Evolutionary conservation across 176 grass and related monocot species (phyloP).

Genomic region (Zea luxurians): DNA sequence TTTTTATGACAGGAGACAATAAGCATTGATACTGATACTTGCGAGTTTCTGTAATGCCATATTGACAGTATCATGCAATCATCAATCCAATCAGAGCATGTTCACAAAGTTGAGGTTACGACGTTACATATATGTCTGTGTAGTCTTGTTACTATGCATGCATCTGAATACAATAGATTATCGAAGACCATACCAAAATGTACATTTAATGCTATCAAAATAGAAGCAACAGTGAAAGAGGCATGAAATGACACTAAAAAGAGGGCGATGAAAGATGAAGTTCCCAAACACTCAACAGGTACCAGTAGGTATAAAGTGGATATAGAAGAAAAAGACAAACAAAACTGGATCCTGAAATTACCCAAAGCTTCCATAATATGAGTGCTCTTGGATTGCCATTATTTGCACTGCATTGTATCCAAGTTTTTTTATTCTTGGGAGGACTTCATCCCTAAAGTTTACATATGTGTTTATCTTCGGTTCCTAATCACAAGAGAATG

Average conservation of each 20-base stretch:
- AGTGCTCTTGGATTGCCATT: slow-evolving; percentile 99
- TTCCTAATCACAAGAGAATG: slow-evolving; percentile 54
- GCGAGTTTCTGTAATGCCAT: not conserved
- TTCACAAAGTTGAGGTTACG: not conserved
- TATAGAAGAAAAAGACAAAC: not conserved
- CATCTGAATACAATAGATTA: not conserved
- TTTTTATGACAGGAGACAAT: not conserved
- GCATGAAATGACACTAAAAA: slow-evolving; percentile 24
- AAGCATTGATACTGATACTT: not conserved
- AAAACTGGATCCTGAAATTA: slow-evolving; percentile 38
- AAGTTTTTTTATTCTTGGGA: slow-evolving; percentile 95
- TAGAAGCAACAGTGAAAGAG: slow-evolving; percentile 3
- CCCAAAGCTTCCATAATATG: slow-evolving; percentile 98
- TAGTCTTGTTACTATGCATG: not conserved
- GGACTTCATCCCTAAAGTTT: slow-evolving; percentile 91
- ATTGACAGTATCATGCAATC: slow-evolving; percentile 10
- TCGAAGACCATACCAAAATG: slow-evolving; percentile 12
- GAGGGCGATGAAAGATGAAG: not conserved
- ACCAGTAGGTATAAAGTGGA: not conserved
- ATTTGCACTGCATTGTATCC: slow-evolving; percentile 99
- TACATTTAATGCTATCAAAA: slow-evolving; percentile 8
- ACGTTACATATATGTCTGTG: not conserved
- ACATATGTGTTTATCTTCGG: slow-evolving; percentile 88
- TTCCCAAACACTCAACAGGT: slow-evolving; percentile 6
- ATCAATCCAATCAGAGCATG: not conserved